Base-by-base conservation (phyloP, 2,329 filamentous ascomycete species). In the Penicillium palitans region DNA sequence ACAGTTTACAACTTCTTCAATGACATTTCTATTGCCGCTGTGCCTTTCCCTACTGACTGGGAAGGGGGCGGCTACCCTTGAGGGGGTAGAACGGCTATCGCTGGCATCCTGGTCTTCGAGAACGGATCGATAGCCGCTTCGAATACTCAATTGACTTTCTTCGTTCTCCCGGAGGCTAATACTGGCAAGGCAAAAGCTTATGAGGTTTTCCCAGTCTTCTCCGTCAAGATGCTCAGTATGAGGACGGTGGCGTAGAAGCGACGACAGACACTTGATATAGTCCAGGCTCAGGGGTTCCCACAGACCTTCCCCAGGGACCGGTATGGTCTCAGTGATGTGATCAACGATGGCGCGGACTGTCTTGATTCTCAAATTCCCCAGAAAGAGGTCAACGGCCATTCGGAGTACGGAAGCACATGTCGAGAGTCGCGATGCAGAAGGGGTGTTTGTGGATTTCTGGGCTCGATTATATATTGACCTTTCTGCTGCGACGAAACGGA, bases 331-430 rank as follows among this genome's bases (percentile, higher is more conserved):
- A 3, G 86, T 87, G 60, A 98, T 88, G 74, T 96, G 92, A 63
- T 91, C 87, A 63, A 96, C 80, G 17, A 97, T 79, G 6, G 89
- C 85, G 66, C 88, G 84, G n/a, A 93, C 80, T 0, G 92, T 93
- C 72, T 91, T 96, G 59, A 82, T 80, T 68, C 87, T 89, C 62
- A 98, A 75, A 60, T 84, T 87, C 21, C 81, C 76, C 33, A 88
- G 80, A 24, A 90, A 89, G 54, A 88, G 83, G 62, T 89, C 86
- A 48, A 96, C 83, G 25, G 89, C 84, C 27, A 87, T 80, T 54
- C 91, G 87, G 57, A 98, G 76, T 8, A 88, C 87, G 47, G 85
- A 84, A 31, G 89, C 89, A 68, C 87, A 90, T 67, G 85, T 83
- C 54, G 83, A 81, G 12, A 99, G 80, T 27, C 89, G 84, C 2